Evolutionary conservation across 257 asterid species (phyloP), one percentile per base, ranked within the genome.

Genomic region (Anisodus tanguticus): DNA sequence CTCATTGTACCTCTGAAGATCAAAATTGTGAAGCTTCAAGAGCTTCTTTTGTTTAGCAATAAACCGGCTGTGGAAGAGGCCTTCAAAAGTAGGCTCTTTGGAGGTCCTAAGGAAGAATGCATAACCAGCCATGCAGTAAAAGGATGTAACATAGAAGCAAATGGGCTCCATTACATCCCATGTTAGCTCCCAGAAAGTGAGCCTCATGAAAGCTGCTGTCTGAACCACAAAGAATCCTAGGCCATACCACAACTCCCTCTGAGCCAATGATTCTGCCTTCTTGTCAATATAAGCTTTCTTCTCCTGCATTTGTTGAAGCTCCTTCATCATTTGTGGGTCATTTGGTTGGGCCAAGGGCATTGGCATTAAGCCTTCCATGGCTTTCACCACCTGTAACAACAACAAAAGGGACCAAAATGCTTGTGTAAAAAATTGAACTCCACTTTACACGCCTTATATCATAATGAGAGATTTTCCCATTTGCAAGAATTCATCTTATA

Each of bases 151-250:
- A 3, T 89, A 94, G 90, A 95, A 95, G 90, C 99, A 95, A 54
- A 95, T 92, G 0, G 99, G 99, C 81, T 95, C 99, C 99, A 95
- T 95, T 2, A 95, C 98, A 81, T 95, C 99, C 99, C 99, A 95
- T 0, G 99, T 45, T 1, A 95, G 92, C 69, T 95, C 99, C 99
- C 99, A 95, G 71, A 95, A 95, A 8, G 99, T 95, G 43, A 95
- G 89, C 87, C 99, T 88, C 98, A 95, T 95, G 89, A 93, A 93
- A 16, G 92, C 97, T 3, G 93, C 93, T 53, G 99, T 95, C 79
- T 95, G 99, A 87, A 91, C 86, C 31, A 89, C 79, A 4, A 94
- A 81, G 86, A 81, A 93, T 1, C 91, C 97, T 8, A 95, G 88
- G 47, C 99, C 99, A 51, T 89, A 85, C 96, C 93, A 91, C 9